Conservation (phyloP, 352 stramenopile genomes). For the Phytopythium litorale region DNA sequence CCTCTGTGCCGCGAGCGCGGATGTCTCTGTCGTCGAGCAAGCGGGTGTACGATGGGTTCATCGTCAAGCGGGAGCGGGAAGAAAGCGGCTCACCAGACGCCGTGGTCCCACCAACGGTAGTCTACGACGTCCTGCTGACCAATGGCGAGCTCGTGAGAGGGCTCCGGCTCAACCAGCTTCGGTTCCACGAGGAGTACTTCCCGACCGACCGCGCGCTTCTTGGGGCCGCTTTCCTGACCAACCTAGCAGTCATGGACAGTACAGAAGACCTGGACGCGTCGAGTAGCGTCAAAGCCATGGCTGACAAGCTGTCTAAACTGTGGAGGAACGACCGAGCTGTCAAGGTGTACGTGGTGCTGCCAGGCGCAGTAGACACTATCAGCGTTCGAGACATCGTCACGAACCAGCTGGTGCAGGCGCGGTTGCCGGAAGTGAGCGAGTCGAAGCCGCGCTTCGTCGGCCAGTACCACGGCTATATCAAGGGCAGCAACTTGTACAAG, state of each 20-base stretch:
- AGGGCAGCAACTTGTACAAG: constrained; percentile 22
- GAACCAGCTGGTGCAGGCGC: constrained; percentile 31
- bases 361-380: constrained; percentile 22
- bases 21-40: neutral
- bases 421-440: constrained; percentile 26
- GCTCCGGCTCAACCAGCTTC: constrained; percentile 30
- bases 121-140: constrained; percentile 37
- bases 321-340: constrained; percentile 43
- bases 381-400: constrained; percentile 34
- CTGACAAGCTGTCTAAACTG: constrained; percentile 24
- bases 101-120: neutral
- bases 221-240: constrained; percentile 27
- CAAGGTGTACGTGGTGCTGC: constrained; percentile 50
- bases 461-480: constrained; percentile 57
- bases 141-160: constrained; percentile 34
- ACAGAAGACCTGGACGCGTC: neutral
- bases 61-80: neutral
- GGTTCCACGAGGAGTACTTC: constrained; percentile 32
- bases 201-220: constrained; percentile 37
- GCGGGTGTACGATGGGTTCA: neutral
- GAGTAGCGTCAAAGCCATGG: constrained; percentile 7
- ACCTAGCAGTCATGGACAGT: constrained; percentile 18
- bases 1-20: neutral
- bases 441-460: constrained; percentile 44
- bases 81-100: neutral